phyloP scores from a whole-genome alignment of 2,329 filamentous ascomycete species.

The Sporothrix brunneoviolacea region DNA sequence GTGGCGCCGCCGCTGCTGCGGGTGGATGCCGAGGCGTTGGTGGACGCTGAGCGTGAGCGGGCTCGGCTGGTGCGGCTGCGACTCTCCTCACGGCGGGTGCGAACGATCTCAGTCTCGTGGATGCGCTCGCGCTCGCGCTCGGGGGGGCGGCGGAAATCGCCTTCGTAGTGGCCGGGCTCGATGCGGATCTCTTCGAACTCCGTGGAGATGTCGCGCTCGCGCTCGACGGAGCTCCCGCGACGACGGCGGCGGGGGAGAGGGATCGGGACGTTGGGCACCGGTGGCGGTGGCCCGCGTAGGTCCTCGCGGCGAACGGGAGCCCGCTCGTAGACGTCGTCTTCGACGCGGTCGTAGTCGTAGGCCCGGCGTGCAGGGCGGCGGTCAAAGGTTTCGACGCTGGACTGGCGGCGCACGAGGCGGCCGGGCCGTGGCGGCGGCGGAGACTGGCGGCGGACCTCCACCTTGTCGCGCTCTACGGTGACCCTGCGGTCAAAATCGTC shows the following conservation, averaged over 20 bases:
- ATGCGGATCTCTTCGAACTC: slow-evolving; percentile 41
- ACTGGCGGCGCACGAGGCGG: slow-evolving; percentile 69
- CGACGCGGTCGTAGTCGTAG: slow-evolving; percentile 9
- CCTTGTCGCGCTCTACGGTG: not conserved
- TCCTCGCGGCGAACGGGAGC: too few relatives aligned
- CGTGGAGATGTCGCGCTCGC: not conserved
- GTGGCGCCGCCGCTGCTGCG: slow-evolving; percentile 44
- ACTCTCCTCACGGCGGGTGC: slow-evolving; percentile 38
- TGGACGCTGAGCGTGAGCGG: slow-evolving; percentile 19
- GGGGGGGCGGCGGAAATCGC: not conserved
- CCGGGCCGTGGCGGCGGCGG: slow-evolving; percentile 55
- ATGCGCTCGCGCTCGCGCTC: slow-evolving; percentile 34
- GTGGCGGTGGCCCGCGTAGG: too few relatives aligned
- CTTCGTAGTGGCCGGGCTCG: slow-evolving; percentile 21
- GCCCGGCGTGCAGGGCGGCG: slow-evolving; percentile 47
- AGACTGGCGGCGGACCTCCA: slow-evolving; percentile 20
- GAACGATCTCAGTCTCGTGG: slow-evolving; percentile 55
- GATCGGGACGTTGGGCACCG: slow-evolving; percentile 20
- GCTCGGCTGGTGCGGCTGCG: slow-evolving; percentile 14
- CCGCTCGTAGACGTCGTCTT: too few relatives aligned
- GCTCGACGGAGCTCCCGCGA: slow-evolving; percentile 9
- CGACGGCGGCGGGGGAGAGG: not conserved
- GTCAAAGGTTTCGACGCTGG: slow-evolving; percentile 86
- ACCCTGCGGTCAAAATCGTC: slow-evolving; percentile 47
- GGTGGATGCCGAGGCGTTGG: slow-evolving; percentile 30